Evolutionary conservation across 139 green algal genomes (phyloP), one percentile per base, ranked within the genome.

Genomic region (Axilococcus clingmanii): DNA sequence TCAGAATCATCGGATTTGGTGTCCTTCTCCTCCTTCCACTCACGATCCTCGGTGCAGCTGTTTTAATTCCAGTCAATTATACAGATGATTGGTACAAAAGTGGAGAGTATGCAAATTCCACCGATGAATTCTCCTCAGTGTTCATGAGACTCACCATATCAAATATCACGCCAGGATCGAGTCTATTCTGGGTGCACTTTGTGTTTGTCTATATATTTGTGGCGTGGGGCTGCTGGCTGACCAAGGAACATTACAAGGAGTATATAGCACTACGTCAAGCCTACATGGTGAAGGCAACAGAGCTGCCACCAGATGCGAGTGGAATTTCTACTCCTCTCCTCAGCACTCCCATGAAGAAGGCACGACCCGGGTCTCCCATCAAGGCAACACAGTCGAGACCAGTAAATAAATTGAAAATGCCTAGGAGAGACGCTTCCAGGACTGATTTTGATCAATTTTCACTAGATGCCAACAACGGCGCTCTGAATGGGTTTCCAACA

Each of bases 11-110:
- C 36, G 40, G 48, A 41, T 72, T 72, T 61, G 63, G 63, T 3
- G 31, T 72, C 22, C 51, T 63, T 40, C 45, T 80, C 14, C 56
- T 80, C 12, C 20, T 69, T 16, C 71, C 71, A 30, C 43, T 80
- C 27, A 72, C 68, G 5, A 29, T 80, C 1, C 4, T 53, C 3
- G 58, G 41, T 15, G 19, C 57, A 32, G 63, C 55, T 5, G 52
- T 65, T 22, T 55, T 71, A 46, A 52, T 65, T 34, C 55, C 62
- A 4, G 22, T 62, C 23, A 71, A 65, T 33, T 65, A 48, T 33
- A 58, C 31, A n/a, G 56, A 31, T 32, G 29, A 40, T 20, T 55
- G 25, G 4, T 48, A 44, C 25, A 43, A 40, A 27, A 51, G 29
- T 5, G n/a, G 11, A 25, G n/a, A 45, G 32, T 15, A 24, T 17